Base-by-base conservation (phyloP, 805 yeast species). In the Myxozyma vanderwaltii region DNA sequence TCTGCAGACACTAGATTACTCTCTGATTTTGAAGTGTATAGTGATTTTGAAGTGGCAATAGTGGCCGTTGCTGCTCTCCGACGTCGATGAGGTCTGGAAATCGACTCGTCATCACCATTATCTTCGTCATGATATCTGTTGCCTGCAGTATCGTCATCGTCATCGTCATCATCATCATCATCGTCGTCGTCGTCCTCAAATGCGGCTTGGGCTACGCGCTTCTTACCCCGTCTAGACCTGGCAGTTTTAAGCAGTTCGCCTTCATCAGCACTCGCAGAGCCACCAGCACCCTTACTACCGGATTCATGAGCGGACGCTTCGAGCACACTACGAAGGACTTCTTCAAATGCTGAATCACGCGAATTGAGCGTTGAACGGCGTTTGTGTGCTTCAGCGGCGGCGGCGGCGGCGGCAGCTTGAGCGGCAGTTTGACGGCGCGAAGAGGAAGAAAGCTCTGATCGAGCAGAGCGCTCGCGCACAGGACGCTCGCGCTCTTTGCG, bases 301-400 rank as follows among this genome's bases (percentile, higher is more conserved):
- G 65, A 39, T 52, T 76, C 79, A 35, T 72, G 68, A 4, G 72
- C 74, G 19, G 74, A 68, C 51, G 75, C 77, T 61, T 75, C 76
- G 17, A 76, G 68, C 6, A 76, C 80, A 2, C 79, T 71, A 39
- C 74, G 74, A 46, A 76, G 68, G 10, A 73, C 72, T 50, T 72
- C 75, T 36, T 74, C 76, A 41, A 70, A 70, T 2, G 65, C 68
- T 12, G 71, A 62, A 51, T 74, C 77, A 19, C 77, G 69, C 38
- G 73, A 67, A 56, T 68, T 67, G 55, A 64, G 57, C 17, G 71
- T 63, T 45, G 74, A 62, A 19, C 77, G 65, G 29, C 70, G 64
- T 63, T 68, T 61, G 46, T 68, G 38, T 12, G 59, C 58, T 19
- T 52, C 61, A 4, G 40, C 61, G 12, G 41, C 41, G 2, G 54